Evolutionary conservation across 108 stramenopile species (phyloP), one percentile per base, ranked within the genome.

Genomic region (Nitzschia sp.): DNA sequence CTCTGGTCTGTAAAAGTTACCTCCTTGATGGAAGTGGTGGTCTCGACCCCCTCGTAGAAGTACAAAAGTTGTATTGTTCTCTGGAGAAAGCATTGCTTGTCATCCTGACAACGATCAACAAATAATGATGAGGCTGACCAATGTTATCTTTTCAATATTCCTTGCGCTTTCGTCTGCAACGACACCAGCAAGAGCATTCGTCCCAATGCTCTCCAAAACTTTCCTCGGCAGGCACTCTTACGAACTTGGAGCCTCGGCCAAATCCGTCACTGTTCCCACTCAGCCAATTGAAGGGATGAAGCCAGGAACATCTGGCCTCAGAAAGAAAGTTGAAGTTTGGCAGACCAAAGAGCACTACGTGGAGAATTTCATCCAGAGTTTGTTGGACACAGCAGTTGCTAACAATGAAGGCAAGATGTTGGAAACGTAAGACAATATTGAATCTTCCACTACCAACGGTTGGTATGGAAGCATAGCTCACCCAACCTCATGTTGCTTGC

Each of bases 341-440:
- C 83, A 86, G 71, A 54, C 61, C 43, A 58, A 73, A 26, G 65
- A 82, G 59, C 55, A 88, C 61, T 99, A 97, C 65, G 85, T 98
- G 42, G 94, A 98, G 74, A 99, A 98, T 79, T 99, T 99, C 69
- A 94, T 99, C 53, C 98, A 99, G 77, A 83, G 92, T 72, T 72
- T 94, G 60, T 77, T 98, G 38, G 93, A 96, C 72, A 95, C 97
- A 0, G 85, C 85, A 54, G 69, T 67, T 55, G 82, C 63, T 21
- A 77, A 87, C 29, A 84, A 95, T 41, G 78, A 73, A 12, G 93
- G 93, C 46, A 80, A 90, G 17, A 76, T 88, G 61, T 78, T 95
- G 19, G 83, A 98, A 22, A 87, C 96, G 64, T 92, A 82, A 76
- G 96, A n/a, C n/a, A n/a, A 88, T 8, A 3, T 48, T 8, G 40